These are phyloP conservation scores for Backusella sp. DNA, from an alignment of 192 early-diverging fungal genomes.

Conservation along the genomic window DNA sequence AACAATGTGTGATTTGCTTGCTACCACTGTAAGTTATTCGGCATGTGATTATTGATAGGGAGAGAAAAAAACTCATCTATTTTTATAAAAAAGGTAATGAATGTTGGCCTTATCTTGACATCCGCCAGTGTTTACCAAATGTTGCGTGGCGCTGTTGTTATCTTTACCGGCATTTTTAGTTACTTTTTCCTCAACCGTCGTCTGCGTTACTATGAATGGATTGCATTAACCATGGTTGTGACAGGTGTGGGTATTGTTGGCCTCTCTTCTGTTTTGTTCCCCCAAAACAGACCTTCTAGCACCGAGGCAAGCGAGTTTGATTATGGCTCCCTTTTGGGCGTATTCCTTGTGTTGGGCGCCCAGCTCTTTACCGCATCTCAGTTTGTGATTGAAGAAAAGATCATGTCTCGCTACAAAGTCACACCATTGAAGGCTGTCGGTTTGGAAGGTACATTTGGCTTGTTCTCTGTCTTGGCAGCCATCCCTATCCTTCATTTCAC, in stretches of 20 bases:
- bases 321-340: conserved; percentile 66
- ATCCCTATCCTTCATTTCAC: conserved; percentile 77
- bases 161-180: conserved; percentile 91
- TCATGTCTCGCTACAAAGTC: conserved; percentile 77
- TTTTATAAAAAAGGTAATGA: conserved; percentile 73
- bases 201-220: conserved; percentile 77
- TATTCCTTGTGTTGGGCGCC: conserved; percentile 82
- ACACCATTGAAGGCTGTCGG: conserved; percentile 90
- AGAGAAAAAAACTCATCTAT: too few species aligned
- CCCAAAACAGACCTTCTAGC: conserved; percentile 10
- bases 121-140: conserved; percentile 93
- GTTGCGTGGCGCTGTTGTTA: conserved; percentile 93
- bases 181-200: conserved; percentile 81
- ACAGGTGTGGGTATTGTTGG: conserved; percentile 91
- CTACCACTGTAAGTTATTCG: conserved; percentile 59
- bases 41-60: neutral
- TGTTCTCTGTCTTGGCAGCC: conserved; percentile 62
- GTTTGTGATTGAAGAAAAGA: conserved; percentile 97
- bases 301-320: conserved; percentile 40
- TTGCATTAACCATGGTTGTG: conserved; percentile 79
- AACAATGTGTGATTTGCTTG: conserved; percentile 76
- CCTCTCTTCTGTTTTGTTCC: conserved; percentile 52
- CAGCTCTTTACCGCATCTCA: conserved; percentile 93
- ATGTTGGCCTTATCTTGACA: conserved; percentile 92
- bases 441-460: conserved; percentile 90